Conservation (phyloP, 768 basidiomycete species). For the Trametes elegans region DNA sequence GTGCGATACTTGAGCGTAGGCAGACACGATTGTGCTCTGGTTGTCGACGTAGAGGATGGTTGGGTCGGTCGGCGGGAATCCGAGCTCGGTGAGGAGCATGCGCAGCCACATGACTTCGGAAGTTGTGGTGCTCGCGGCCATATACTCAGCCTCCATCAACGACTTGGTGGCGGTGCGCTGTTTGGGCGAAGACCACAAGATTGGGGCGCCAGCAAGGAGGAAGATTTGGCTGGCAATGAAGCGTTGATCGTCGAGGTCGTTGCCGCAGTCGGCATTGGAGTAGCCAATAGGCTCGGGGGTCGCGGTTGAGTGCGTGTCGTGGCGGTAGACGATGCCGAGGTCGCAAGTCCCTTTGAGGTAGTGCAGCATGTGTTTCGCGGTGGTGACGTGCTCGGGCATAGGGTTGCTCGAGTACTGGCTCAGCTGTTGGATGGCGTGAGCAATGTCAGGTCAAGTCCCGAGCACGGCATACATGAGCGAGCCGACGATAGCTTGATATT, state of each 20-base stretch:
- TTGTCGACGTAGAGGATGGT: conserved; percentile 9
- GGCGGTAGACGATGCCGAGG: conserved; percentile 1
- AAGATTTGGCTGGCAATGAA: conserved; percentile 27
- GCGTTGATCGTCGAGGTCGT: background rate
- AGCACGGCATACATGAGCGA: conserved; percentile 17
- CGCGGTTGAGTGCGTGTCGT: background rate
- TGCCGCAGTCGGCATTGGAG: conserved; percentile 10
- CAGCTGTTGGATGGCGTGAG: conserved; percentile 14
- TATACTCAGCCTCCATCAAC: conserved; percentile 34
- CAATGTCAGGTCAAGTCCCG: conserved; percentile 24
- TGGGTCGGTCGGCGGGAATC: conserved; percentile 4
- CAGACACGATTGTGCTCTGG: conserved; percentile 25
- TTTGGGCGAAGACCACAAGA: conserved; percentile 36
- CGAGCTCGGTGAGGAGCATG: background rate
- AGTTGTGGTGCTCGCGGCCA: conserved; percentile 25
- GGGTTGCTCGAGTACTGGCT: conserved; percentile 15
- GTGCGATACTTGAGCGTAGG: too few relatives aligned
- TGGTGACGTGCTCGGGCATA: conserved; percentile 21
- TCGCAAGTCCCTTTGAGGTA: conserved; percentile 30
- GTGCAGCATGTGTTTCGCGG: conserved; percentile 22
- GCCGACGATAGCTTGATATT: conserved; percentile 19
- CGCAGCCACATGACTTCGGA: conserved; percentile 24
- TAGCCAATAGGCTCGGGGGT: background rate
- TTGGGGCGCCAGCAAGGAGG: conserved; percentile 26
- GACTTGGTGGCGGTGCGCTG: conserved; percentile 37